Percentiles rank a stretch among this genome's conserved stretches.
Evolutionary conservation across 352 stramenopile species (phyloP).

Genomic region (Pythium myriotylum): DNA sequence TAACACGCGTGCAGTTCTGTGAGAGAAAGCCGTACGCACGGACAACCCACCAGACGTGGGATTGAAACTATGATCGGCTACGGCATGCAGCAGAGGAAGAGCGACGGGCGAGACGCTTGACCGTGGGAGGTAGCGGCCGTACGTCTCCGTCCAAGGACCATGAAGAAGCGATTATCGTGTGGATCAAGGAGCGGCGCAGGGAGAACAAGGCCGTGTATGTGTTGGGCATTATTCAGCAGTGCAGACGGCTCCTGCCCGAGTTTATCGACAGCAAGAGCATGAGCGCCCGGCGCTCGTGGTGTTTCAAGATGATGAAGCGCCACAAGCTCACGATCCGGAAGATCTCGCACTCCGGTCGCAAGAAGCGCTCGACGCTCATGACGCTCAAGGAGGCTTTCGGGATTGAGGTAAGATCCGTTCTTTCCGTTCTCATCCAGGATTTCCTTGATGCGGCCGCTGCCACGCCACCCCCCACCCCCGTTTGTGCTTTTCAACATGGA

Average conservation of each 20-base stretch:
- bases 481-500: conserved; percentile 12
- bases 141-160: not conserved
- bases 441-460: not conserved
- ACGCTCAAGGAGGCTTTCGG: not conserved
- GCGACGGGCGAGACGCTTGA: not conserved
- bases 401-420: conserved; percentile 1
- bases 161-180: conserved; percentile 1
- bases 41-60: conserved; percentile 3
- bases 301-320: conserved; percentile 1
- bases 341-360: conserved; percentile 12
- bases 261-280: not conserved
- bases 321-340: conserved; percentile 5
- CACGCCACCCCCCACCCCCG: conserved; percentile 4
- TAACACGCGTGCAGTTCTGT: not conserved
- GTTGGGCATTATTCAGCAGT: conserved; percentile 1
- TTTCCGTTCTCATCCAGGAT: conserved; percentile 1
- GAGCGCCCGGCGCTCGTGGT: not conserved
- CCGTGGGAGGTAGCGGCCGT: conserved; percentile 3
- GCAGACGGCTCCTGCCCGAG: not conserved
- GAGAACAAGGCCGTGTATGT: conserved; percentile 6
- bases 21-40: not conserved
- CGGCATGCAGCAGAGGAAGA: not conserved
- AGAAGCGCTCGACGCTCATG: not conserved
- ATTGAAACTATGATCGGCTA: not conserved
- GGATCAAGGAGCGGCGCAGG: conserved; percentile 7